A percentile compares a stretch with the other conserved stretches of the same genome.
Evolutionary conservation across 441 rosid species (phyloP).

Genomic region (Monsonia emarginata): DNA sequence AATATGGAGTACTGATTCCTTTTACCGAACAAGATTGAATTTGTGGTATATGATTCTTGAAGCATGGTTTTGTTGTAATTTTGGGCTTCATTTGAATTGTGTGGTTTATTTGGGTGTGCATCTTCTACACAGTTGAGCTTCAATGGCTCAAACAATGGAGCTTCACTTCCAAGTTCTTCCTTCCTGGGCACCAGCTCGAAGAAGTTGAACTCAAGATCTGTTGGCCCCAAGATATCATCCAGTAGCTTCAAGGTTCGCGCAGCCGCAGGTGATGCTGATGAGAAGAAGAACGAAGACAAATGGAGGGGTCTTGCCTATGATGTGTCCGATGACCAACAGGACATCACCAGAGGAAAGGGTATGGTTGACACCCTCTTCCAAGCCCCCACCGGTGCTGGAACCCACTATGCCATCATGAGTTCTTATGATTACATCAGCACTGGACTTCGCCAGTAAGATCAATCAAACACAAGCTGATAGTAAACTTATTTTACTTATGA

Average conservation of each 20-base stretch:
- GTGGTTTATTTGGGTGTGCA: no score
- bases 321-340: conserved; percentile 40
- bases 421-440: conserved; percentile 37
- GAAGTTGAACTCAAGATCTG: conserved; percentile 16
- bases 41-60: no score
- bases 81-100: no score
- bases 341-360: conserved; percentile 42
- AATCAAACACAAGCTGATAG: no score
- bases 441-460: conserved; percentile 33
- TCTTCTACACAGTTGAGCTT: conserved; percentile 34
- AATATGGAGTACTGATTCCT: no score
- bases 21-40: no score
- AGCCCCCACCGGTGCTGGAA: conserved; percentile 37
- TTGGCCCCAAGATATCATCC: conserved; percentile 7
- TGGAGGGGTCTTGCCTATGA: conserved; percentile 37
- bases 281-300: conserved; percentile 27
- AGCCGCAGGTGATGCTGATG: conserved; percentile 28
- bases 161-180: conserved; percentile 19
- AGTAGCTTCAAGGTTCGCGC: conserved; percentile 24
- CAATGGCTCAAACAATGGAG: conserved; percentile 14
- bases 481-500: no score
- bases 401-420: conserved; percentile 35
- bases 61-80: no score
- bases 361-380: conserved; percentile 42
- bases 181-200: conserved; percentile 27